Base-by-base conservation (phyloP, 192 early-diverging fungal genomes). In the Thamnidium elegans region DNA sequence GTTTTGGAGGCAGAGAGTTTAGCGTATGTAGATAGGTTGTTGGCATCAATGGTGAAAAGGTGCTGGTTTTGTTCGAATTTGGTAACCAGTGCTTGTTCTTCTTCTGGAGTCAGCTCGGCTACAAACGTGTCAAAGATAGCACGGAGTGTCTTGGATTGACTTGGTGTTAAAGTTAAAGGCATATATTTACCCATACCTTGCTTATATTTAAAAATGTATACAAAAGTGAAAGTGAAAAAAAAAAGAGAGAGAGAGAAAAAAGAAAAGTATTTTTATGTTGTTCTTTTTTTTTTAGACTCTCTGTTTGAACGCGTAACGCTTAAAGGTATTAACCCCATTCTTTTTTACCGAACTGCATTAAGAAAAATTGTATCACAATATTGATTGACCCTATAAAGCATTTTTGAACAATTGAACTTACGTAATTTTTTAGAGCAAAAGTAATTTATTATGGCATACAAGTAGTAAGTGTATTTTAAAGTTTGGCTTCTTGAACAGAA, bases 71-170 rank as follows among this genome's bases (percentile, higher is more conserved):
- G 36, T 4, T 15, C 21, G 7, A 59, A 44, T 59, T 14, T 6
- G 23, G 42, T 19, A 9, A 39, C 9, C 43, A 81, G 59, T 1
- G 70, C 51, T 17, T 73, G 66, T 42, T 70, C 62, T 39, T 79
- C 79, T 31, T 78, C 31, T 3, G 68, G 66, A 9, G 50, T 59
- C 4, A 86, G 53, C 43, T 70, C 61, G 6, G 78, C 62, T 8
- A 83, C 60, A 32, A 83, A 63, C 9, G 81, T 80, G 53, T 81
- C 81, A 51, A 76, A 61, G 43, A 86, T 71, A 32, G 79, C 78
- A 11, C 66, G 36, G 34, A 78, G 34, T 30, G 74, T 74, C 47
- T 77, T 63, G 36, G 64, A 66, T 52, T 80, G 79, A 5, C 62
- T 67, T 0, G 15, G 8, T 3, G 61, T 59, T 13, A 59, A 36